A percentile compares a stretch with the other conserved stretches of the same genome.
These are phyloP conservation scores for Sapria himalayana DNA, from an alignment of 345 rosid genomes.

Conservation along the genomic window DNA sequence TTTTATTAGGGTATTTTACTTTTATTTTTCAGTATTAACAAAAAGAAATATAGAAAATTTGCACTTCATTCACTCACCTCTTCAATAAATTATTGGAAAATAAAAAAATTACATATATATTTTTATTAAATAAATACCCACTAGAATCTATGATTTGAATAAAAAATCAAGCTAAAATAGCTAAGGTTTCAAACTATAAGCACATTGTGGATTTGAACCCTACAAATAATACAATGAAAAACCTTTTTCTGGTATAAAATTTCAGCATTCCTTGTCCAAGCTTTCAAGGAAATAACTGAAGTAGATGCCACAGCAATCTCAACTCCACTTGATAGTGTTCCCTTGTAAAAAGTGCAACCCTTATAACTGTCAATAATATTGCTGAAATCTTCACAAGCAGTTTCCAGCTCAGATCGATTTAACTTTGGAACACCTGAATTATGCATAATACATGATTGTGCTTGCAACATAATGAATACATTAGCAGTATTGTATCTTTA, in stretches of 20 bases:
- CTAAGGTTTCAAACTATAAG: background rate
- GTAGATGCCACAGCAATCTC: slow-evolving; percentile 78
- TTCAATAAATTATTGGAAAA: too few relatives aligned
- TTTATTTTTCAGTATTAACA: too few relatives aligned
- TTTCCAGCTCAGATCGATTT: slow-evolving; percentile 63
- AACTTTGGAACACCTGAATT: slow-evolving; percentile 83
- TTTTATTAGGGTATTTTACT: too few relatives aligned
- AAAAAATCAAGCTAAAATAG: background rate
- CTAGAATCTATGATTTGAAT: too few relatives aligned
- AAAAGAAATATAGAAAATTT: too few relatives aligned
- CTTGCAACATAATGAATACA: background rate
- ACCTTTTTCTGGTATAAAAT: slow-evolving; percentile 63
- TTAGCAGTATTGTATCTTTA: too few relatives aligned
- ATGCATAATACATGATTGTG: background rate
- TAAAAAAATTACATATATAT: too few relatives aligned
- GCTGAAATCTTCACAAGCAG: slow-evolving; percentile 99
- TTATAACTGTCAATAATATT: slow-evolving; percentile 49
- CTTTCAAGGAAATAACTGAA: slow-evolving; percentile 21
- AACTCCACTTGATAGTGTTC: slow-evolving; percentile 92
- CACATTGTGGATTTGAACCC: too few relatives aligned
- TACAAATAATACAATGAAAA: too few relatives aligned
- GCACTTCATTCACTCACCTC: too few relatives aligned
- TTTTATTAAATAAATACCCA: too few relatives aligned
- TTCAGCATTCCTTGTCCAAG: slow-evolving; percentile 52
- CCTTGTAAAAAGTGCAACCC: slow-evolving; percentile 54